Percentiles rank a stretch among this genome's conserved stretches.
phyloP scores from a whole-genome alignment of 768 basidiomycete species.

The Tricholoma furcatifolium region DNA sequence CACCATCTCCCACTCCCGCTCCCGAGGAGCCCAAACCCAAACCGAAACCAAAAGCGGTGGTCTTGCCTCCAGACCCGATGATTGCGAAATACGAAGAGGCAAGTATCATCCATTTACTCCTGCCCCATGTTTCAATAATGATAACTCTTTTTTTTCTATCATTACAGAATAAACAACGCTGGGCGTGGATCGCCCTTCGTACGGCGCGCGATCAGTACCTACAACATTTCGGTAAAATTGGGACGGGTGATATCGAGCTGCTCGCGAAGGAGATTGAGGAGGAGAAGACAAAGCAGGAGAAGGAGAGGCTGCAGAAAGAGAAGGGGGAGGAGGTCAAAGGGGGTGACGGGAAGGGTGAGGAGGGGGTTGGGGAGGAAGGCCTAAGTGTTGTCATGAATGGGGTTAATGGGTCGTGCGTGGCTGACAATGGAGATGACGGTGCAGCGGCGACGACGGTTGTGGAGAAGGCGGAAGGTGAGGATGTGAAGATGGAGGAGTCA shows the following conservation, averaged over 20 bases:
- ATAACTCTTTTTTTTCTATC: slow-evolving; percentile 1
- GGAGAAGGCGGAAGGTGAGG: slow-evolving; percentile 32
- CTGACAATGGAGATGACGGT: slow-evolving; percentile 35
- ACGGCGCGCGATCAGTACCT: slow-evolving; percentile 71
- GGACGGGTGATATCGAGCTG: slow-evolving; percentile 67
- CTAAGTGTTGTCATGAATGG: neutral
- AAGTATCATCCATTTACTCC: slow-evolving; percentile 14
- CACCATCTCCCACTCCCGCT: slow-evolving; percentile 21
- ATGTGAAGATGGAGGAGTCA: slow-evolving; percentile 49
- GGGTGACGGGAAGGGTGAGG: neutral
- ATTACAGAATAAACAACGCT: slow-evolving; percentile 68
- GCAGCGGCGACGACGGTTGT: slow-evolving; percentile 24
- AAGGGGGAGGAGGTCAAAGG: slow-evolving; percentile 28
- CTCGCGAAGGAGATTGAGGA: slow-evolving; percentile 53
- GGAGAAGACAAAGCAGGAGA: slow-evolving; percentile 45
- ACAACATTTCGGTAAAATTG: slow-evolving; percentile 80
- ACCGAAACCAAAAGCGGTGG: slow-evolving; percentile 24
- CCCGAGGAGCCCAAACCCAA: slow-evolving; percentile 20
- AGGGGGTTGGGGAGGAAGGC: slow-evolving; percentile 2
- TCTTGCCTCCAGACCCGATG: slow-evolving; percentile 40
- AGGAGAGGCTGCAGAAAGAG: slow-evolving; percentile 34
- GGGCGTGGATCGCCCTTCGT: slow-evolving; percentile 81
- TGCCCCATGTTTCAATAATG: slow-evolving; percentile 5
- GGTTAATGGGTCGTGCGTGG: slow-evolving; percentile 19
- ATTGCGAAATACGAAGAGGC: slow-evolving; percentile 67